Evolutionary conservation across 495 filamentous ascomycete genomes (phyloP).

Genomic region (Letharia lupina): DNA sequence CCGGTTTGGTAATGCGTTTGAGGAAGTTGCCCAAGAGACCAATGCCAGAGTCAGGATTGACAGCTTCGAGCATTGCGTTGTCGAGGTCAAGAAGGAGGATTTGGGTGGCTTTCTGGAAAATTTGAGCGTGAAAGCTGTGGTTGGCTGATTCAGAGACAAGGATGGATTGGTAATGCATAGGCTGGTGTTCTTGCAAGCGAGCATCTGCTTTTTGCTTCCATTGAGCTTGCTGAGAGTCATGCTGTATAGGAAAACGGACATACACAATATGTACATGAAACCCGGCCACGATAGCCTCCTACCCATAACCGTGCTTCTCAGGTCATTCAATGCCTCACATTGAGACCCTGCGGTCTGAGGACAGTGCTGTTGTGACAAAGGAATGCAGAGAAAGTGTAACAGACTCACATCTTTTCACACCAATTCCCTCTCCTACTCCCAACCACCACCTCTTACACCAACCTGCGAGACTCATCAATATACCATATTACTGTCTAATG

Average conservation of each 20-base stretch:
- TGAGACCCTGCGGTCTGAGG: not conserved
- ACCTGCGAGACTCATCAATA: not conserved
- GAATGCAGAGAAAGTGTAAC: not conserved
- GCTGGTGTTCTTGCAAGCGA: constrained; percentile 11
- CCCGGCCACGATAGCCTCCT: not conserved
- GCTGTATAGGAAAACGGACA: constrained; percentile 4
- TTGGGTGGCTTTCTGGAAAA: constrained; percentile 84
- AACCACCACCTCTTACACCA: no score
- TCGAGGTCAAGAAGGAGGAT: constrained; percentile 94
- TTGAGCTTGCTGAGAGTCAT: not conserved
- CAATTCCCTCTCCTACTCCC: not conserved
- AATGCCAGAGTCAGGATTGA: constrained; percentile 85
- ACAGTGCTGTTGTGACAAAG: not conserved
- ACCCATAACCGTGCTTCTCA: not conserved
- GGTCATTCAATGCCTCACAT: not conserved
- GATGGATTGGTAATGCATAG: not conserved
- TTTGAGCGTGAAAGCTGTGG: constrained; percentile 82
- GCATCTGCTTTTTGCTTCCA: not conserved
- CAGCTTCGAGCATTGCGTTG: constrained; percentile 93
- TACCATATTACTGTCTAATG: not conserved
- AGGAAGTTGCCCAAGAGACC: constrained; percentile 88
- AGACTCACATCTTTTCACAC: not conserved
- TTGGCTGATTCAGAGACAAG: constrained; percentile 48
- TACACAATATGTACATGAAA: not conserved
- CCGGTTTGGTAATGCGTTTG: constrained; percentile 88